Conservation (phyloP, 192 early-diverging fungal species). For the Geosiphon pyriformis region DNA sequence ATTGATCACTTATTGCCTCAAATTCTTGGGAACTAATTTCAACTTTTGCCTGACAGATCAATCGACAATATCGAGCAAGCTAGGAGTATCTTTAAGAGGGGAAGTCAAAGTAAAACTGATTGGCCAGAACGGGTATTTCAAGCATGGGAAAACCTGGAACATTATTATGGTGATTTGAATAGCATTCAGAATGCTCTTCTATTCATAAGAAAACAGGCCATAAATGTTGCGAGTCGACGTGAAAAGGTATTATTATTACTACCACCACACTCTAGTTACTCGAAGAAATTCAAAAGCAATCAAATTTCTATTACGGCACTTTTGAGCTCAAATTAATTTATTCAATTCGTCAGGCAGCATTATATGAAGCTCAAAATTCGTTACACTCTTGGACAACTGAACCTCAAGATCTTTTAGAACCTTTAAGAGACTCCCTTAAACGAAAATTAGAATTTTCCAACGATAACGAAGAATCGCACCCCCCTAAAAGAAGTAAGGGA, state of each 20-base stretch:
- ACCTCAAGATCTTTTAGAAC: background rate
- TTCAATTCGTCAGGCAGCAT: background rate
- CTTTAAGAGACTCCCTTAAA: background rate
- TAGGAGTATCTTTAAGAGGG: conserved; percentile 27
- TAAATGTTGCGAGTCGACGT: background rate
- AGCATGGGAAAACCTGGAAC: conserved; percentile 32
- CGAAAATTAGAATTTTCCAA: background rate
- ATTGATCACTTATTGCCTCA: background rate
- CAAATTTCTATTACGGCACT: background rate
- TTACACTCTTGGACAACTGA: background rate
- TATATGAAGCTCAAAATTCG: background rate
- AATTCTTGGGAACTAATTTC: background rate
- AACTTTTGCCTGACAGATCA: background rate
- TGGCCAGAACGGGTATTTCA: conserved; percentile 38
- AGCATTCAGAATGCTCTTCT: conserved; percentile 20
- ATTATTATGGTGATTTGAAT: conserved; percentile 28
- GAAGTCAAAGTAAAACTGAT: conserved; percentile 28
- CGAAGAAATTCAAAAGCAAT: too few relatives aligned
- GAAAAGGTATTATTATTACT: background rate
- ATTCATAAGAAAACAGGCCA: conserved; percentile 13
- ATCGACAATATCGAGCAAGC: conserved; percentile 21
- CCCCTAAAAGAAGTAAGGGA: background rate
- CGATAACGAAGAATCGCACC: background rate
- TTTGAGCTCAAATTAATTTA: background rate
- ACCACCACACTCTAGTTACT: too few relatives aligned